Base-by-base conservation (phyloP, 164 flowering plant genomes). In the Umbilicus rupestris region DNA sequence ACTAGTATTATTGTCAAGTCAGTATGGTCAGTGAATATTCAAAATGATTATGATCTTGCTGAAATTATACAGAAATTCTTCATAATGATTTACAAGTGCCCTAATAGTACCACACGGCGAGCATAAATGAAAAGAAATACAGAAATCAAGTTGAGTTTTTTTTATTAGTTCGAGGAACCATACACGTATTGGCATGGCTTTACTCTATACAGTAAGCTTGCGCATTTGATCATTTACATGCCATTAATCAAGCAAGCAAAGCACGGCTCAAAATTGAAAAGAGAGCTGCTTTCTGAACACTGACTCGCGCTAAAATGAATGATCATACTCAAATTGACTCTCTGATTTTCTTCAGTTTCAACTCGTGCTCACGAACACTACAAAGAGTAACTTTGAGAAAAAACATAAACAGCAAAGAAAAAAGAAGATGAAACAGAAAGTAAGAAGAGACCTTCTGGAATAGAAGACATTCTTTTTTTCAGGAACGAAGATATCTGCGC, bases 401-500 rank as follows among this genome's bases (percentile, higher is more conserved):
- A 41, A 14, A 9, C 16, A 10, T 12, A 41, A 41, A 6, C 37
- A 35, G 37, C 37, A 41, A 41, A 9, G 7, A 9, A 41, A 2
- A 41, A 41, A 6, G 44, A 41, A 35, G 37, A 35, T 35, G 37
- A 7, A 15, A 16, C 37, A 24, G 1, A 16, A 46, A 17, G 9
- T 8, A 62, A 14, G 26, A 50, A 50, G 9, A n/a, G 66, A 94
- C 98, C 97, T 86, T 78, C 98, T 82, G 7, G 93, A 82, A 67
- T 94, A 94, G 76, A 94, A 94, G 62, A 87, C 87, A 6, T 81
- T 73, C 75, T 87, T 88, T 16, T 85, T 82, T 52, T 89, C 88
- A 8, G 98, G 98, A 3, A 90, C 97, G 58, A 87, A 90, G 58
- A 90, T 82, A 72, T 90, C 97, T 20, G 87, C 86, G 15, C 77